phyloP scores from a whole-genome alignment of 164 flowering plant species.

The Stephania japonica region DNA sequence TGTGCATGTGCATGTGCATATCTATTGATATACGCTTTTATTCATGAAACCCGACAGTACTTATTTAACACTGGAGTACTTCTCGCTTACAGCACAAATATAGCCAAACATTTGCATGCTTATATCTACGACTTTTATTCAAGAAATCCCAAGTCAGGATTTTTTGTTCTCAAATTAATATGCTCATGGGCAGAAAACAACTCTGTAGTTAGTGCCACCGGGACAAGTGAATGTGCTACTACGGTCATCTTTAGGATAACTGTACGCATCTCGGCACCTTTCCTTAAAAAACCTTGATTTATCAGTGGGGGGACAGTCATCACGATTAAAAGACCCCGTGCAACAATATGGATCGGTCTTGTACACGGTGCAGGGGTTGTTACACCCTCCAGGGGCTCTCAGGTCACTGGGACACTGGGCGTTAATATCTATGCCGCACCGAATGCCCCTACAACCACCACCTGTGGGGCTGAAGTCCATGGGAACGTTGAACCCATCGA shows the following conservation, averaged over 20 bases:
- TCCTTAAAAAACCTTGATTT: slow-evolving; percentile 22
- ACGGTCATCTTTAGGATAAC: slow-evolving; percentile 26
- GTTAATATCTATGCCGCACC: slow-evolving; percentile 19
- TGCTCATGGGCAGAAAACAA: slow-evolving; percentile 14
- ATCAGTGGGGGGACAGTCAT: slow-evolving; percentile 17
- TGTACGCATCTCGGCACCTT: slow-evolving; percentile 27
- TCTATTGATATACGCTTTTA: no score
- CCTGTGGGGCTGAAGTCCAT: slow-evolving; percentile 24
- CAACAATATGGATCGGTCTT: slow-evolving; percentile 22
- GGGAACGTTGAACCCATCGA: slow-evolving; percentile 35
- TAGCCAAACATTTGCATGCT: no score
- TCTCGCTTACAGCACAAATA: no score
- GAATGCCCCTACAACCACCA: slow-evolving; percentile 1
- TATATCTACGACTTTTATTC: no score
- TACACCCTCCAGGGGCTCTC: slow-evolving; percentile 24
- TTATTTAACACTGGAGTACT: no score
- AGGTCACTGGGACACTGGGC: slow-evolving; percentile 24
- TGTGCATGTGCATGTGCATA: no score
- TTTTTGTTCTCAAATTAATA: no score
- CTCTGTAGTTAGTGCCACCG: slow-evolving; percentile 19
- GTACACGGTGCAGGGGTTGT: slow-evolving; percentile 24
- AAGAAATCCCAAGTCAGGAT: no score
- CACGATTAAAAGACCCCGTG: background rate
- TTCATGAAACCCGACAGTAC: no score
- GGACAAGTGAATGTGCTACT: slow-evolving; percentile 27